Conservation (phyloP, 257 asterid genomes). For the Euphrasia confusa region DNA sequence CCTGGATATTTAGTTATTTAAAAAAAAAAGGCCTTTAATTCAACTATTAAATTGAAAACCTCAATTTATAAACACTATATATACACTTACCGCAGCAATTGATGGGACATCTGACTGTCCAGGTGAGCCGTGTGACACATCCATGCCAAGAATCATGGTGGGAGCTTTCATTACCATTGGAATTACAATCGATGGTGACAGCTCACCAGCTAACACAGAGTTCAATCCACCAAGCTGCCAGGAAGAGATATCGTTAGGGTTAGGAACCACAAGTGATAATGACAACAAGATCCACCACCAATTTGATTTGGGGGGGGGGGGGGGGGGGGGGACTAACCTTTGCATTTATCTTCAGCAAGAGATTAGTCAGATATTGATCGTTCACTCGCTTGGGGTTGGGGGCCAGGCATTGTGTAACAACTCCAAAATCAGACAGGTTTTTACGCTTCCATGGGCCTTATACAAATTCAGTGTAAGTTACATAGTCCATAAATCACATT, state of each 20-base stretch:
- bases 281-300: conserved; percentile 13
- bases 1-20: conserved; percentile 36
- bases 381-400: conserved; percentile 65
- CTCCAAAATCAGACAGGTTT: conserved; percentile 74
- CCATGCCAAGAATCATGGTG: conserved; percentile 87
- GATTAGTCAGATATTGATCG: conserved; percentile 77
- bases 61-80: neutral
- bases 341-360: conserved; percentile 80
- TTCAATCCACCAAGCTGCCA: conserved; percentile 91
- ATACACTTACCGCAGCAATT: conserved; percentile 69
- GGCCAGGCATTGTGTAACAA: conserved; percentile 80
- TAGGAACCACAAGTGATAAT: no score
- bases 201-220: conserved; percentile 61
- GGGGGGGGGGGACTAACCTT: conserved; percentile 41
- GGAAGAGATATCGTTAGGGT: neutral
- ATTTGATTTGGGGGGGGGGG: neutral
- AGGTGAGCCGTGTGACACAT: conserved; percentile 93
- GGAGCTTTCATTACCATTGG: conserved; percentile 70
- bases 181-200: conserved; percentile 46
- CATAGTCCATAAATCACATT: neutral
- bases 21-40: neutral
- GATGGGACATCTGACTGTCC: conserved; percentile 93
- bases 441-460: conserved; percentile 97
- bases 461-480: conserved; percentile 13
- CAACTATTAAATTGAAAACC: neutral